Base-by-base conservation (phyloP, 176 grass and related monocot species). In the Avena atlantica region DNA sequence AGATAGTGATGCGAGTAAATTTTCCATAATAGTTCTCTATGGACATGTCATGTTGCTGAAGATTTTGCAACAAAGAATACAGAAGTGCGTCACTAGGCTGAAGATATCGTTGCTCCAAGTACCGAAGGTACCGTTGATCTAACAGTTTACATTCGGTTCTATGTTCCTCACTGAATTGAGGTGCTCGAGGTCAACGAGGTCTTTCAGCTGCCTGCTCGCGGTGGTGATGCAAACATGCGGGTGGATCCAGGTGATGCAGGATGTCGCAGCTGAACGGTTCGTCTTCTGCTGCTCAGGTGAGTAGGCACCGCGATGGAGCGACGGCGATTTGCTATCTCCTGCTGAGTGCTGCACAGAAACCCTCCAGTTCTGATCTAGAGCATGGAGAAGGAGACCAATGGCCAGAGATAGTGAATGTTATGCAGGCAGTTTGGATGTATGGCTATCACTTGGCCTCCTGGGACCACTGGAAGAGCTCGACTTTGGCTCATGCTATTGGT, bases 141-240 rank as follows among this genome's bases (percentile, higher is more conserved):
- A 29, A 29, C 27, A 29, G 27, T 29, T 29, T 29, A 29, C 47
- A 6, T 21, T 8, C 23, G 8, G 40, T 70, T 69, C 21, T 6
- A 70, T 19, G 16, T 9, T 70, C 56, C 12, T 45, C 31, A 21
- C 11, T 8, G 51, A 31, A 6, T 49, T 76, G 13, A 57, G 9
- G 4, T 20, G 37, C 27, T 88, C 76, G 6, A 87, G 76, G 11
- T 69, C 76, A 21, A 74, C 10, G 2, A 65, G 24, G 3, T 84
- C 31, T 49, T 74, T 90, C 4, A 90, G 74, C 13, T 84, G 80
- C 8, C 51, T 84, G 74, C 80, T 90, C 2, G 34, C 89, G 10
- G 56, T 87, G 34, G 85, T 90, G 13, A 90, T 62, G 16, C 89
- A 90, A 9, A 90, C 12, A 45, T 79, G 89, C 0, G 79, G 85